Evolutionary conservation across 1,139 yeast species (phyloP), one percentile per base, ranked within the genome.

Genomic region (Magnusiomyces paraingens): DNA sequence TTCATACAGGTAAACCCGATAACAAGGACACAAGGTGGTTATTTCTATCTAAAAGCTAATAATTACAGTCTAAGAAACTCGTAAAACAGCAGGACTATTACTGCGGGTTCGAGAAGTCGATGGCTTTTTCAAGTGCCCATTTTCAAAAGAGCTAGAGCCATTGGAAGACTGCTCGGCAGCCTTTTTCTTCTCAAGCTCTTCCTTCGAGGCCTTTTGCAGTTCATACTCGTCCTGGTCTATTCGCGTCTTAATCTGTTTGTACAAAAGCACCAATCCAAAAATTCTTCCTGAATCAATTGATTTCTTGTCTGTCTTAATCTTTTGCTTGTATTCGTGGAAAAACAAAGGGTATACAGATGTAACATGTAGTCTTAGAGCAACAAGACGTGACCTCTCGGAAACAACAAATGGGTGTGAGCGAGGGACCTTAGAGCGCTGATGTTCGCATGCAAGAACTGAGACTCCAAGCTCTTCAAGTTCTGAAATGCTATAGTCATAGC

Each of bases 401-500:
- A 17, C 41, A 4, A 46, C 49, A 46, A 46, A 46, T 22, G 49
- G 49, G 15, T 46, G 49, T 15, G 18, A 5, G 4, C 12, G 15
- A 35, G 49, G 49, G 6, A 46, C 3, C 22, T 35, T 20, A 4
- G 49, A 46, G 10, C 15, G 41, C 22, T 17, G 29, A 12, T 35
- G 29, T n/a, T 46, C 49, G 21, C 49, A 46, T 5, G 35, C 20
- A 3, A 46, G 20, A 5, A 35, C 22, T 2, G 41, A 46, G 11
- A 40, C 36, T 11, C 36, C 49, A 2, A 46, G 20, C 12, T 35
- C 49, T 35, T 46, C 49, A 12, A 46, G 49, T 46, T 46, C 49
- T 15, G 15, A 11, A 17, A 35, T 14, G 4, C 29, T 46, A 20
- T 46, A 46, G 18, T 21, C 18, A 15, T 35, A 46, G 12, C 35